These are phyloP conservation scores for Podaxis sp. DNA, from an alignment of 768 basidiomycete genomes.

Conservation along the genomic window DNA sequence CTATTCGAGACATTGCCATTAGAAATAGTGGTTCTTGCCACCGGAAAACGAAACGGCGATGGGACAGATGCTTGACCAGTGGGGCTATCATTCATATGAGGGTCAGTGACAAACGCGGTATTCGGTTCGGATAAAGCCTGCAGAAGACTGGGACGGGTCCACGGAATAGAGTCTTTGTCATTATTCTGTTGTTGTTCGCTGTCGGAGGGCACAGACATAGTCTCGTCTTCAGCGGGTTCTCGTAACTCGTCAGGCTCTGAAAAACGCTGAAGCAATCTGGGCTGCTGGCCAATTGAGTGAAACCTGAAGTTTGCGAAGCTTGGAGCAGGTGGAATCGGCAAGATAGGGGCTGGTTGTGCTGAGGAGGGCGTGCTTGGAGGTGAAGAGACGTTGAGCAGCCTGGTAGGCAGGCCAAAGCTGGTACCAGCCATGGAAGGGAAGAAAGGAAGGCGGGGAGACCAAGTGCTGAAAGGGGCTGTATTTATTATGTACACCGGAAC, in stretches of 20 bases:
- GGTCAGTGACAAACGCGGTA: not conserved
- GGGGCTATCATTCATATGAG: not conserved
- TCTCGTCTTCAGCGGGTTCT: not conserved
- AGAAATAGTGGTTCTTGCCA: not conserved
- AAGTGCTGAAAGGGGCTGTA: not conserved
- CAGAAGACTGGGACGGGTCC: not conserved
- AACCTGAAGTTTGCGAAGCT: constrained; percentile 9
- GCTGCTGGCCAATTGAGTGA: constrained; percentile 7
- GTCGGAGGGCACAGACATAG: constrained; percentile 3
- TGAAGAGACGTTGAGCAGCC: not conserved
- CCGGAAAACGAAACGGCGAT: not conserved
- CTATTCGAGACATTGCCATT: not conserved
- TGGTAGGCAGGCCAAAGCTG: constrained; percentile 1
- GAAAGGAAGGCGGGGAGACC: not conserved
- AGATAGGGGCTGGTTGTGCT: not conserved
- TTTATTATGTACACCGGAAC: not conserved
- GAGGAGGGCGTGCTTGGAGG: not conserved
- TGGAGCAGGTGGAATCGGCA: not conserved
- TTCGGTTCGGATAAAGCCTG: constrained; percentile 1
- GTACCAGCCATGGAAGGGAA: not conserved
- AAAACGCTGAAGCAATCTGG: constrained; percentile 2
- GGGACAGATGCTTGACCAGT: not conserved
- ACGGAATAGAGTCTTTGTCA: not conserved
- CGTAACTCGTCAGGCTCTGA: not conserved
- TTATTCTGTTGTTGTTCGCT: not conserved